These are phyloP conservation scores for Annulohypoxylon moriforme DNA, from an alignment of 495 filamentous ascomycete species.

Conservation along the genomic window DNA sequence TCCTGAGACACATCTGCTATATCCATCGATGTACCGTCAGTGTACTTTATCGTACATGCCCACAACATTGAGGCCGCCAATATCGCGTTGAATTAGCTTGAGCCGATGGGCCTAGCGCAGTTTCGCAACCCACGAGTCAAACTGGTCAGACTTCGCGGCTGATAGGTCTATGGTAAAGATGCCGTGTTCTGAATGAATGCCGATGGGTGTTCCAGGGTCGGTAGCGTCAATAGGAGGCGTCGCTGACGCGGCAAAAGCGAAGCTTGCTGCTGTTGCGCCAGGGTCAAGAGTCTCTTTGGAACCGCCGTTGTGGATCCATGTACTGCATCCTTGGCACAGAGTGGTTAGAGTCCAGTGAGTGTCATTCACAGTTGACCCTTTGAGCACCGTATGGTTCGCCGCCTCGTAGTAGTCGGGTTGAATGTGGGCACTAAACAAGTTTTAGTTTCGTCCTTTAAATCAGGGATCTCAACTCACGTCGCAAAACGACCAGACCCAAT, in stretches of 20 bases:
- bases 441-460: conserved; percentile 10
- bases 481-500: conserved; percentile 59
- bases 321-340: conserved; percentile 58
- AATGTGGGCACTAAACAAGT: conserved; percentile 45
- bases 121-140: conserved; percentile 47
- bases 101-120: conserved; percentile 4
- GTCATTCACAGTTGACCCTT: conserved; percentile 56
- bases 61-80: not conserved
- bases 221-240: conserved; percentile 48
- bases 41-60: conserved; percentile 29
- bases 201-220: conserved; percentile 50
- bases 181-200: conserved; percentile 55
- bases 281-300: conserved; percentile 50
- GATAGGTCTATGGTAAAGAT: conserved; percentile 54
- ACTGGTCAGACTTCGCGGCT: conserved; percentile 53
- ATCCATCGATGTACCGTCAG: conserved; percentile 13
- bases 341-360: conserved; percentile 64
- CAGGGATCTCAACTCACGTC: conserved; percentile 48
- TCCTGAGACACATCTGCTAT: conserved; percentile 17
- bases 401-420: conserved; percentile 55
- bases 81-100: not conserved
- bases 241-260: conserved; percentile 55
- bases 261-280: conserved; percentile 48
- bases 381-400: conserved; percentile 56
- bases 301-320: conserved; percentile 48